Percentiles rank a stretch among this genome's conserved stretches.
Evolutionary conservation across 2,329 filamentous ascomycete species (phyloP).

Genomic region (Monilinia vaccinii-corymbosi): DNA sequence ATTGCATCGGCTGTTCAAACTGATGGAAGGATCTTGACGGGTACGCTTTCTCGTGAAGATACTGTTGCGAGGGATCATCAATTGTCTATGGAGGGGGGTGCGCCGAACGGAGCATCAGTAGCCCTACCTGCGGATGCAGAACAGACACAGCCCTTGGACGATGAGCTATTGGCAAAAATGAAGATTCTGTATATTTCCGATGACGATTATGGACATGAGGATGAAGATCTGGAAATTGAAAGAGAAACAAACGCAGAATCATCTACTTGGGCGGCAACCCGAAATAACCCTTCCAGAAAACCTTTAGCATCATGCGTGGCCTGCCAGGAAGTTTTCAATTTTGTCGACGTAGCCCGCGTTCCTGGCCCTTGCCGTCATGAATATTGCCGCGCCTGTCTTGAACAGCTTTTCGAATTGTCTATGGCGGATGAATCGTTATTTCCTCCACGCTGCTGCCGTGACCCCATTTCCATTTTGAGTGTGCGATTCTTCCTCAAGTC

Average conservation of each 20-base stretch:
- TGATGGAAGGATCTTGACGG: slow-evolving; percentile 6
- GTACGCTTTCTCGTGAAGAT: slow-evolving; percentile 9
- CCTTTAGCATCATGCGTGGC: slow-evolving; percentile 10
- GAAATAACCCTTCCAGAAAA: not conserved
- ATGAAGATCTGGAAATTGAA: no score
- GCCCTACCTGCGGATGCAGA: no score
- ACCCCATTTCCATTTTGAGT: slow-evolving; percentile 32
- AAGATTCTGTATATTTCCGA: not conserved
- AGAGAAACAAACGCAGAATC: no score
- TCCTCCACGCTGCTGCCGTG: slow-evolving; percentile 44
- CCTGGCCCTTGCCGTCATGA: slow-evolving; percentile 35
- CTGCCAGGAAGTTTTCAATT: slow-evolving; percentile 13
- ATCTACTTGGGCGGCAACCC: slow-evolving; percentile 5
- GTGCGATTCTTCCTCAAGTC: slow-evolving; percentile 32
- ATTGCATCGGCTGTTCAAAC: slow-evolving; percentile 19
- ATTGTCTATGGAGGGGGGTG: no score
- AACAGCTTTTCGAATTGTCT: slow-evolving; percentile 35
- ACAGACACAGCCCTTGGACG: slow-evolving; percentile 11
- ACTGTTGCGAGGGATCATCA: slow-evolving; percentile 13
- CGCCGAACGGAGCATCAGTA: no score
- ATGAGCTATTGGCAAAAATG: slow-evolving; percentile 18
- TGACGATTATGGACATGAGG: no score
- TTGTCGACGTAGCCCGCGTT: slow-evolving; percentile 15
- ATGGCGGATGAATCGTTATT: slow-evolving; percentile 43
- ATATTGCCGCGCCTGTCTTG: slow-evolving; percentile 44